These are phyloP conservation scores for cucumber (Cucumis sativus) DNA, from an alignment of 306 rosid species.

Conservation along the genomic window Cucumber_9930_V3 NC_026661.2:19831501-19832000, in stretches of 20 bases:
- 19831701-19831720: not conserved
- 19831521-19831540: constrained; percentile 36
- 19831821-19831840: not conserved
- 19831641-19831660: not conserved
- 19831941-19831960: not conserved
- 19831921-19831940: not conserved
- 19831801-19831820: not conserved
- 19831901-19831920: not conserved
- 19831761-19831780: not conserved
- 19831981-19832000: not conserved
- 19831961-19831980: not conserved
- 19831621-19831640: constrained; percentile 23
- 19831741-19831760: not conserved
- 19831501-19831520: constrained; percentile 59
- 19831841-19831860: not conserved
- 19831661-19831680: not conserved
- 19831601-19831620: constrained; percentile 34
- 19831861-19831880: not conserved
- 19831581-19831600: constrained; percentile 65
- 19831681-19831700: not conserved
- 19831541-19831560: constrained; percentile 82
- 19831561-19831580: constrained; percentile 84
- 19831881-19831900: not conserved
- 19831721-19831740: not conserved
- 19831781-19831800: not conserved